These are phyloP conservation scores for Warburgia ugandensis DNA, from an alignment of 164 flowering plant genomes.

Conservation along the genomic window DNA sequence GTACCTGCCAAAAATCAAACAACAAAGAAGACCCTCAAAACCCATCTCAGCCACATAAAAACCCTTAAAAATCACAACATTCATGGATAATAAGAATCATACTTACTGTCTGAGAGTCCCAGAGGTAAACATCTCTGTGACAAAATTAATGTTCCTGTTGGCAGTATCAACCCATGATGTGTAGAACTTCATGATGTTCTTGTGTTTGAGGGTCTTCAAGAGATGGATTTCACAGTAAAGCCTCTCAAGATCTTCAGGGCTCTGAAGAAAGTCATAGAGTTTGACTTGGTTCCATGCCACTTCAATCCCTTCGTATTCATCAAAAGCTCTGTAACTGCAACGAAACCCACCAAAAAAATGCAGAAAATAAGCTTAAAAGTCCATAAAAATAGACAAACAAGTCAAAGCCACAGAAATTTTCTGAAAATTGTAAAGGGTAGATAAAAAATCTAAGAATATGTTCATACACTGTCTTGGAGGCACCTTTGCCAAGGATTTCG, in stretches of 20 bases:
- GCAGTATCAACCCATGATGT: slow-evolving; percentile 90
- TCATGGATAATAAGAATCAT: slow-evolving; percentile 7
- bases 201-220: slow-evolving; percentile 83
- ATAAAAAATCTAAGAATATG: neutral
- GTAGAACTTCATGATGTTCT: slow-evolving; percentile 89
- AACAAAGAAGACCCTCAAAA: slow-evolving; percentile 1
- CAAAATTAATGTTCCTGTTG: slow-evolving; percentile 85
- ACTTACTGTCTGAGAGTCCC: slow-evolving; percentile 90
- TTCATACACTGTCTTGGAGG: slow-evolving; percentile 93
- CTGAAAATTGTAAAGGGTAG: neutral
- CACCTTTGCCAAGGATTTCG: slow-evolving; percentile 90
- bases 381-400: neutral
- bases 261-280: slow-evolving; percentile 68
- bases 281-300: slow-evolving; percentile 99
- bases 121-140: slow-evolving; percentile 96
- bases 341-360: slow-evolving; percentile 1
- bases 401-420: slow-evolving; percentile 2
- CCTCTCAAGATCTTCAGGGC: slow-evolving; percentile 86
- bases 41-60: neutral
- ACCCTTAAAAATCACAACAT: neutral
- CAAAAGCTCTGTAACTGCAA: slow-evolving; percentile 84
- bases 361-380: slow-evolving; percentile 1
- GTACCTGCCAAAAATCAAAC: slow-evolving; percentile 37
- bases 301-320: slow-evolving; percentile 95
- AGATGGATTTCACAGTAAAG: slow-evolving; percentile 89